These are phyloP conservation scores for Zizania palustris DNA, from an alignment of 202 grass and related monocot species.

Conservation along the genomic window DNA sequence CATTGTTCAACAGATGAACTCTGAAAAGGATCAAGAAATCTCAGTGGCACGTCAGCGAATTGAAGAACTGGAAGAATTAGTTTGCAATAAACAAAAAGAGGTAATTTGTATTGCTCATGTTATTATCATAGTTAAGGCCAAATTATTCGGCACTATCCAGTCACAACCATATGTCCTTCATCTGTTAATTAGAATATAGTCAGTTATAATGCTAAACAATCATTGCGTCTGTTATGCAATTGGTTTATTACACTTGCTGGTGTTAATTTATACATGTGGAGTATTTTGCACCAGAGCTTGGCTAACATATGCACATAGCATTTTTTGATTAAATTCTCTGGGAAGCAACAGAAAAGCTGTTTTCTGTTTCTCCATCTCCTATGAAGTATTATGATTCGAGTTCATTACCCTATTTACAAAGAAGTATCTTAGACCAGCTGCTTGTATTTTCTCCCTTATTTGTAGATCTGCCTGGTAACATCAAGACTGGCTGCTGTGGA, in stretches of 20 bases:
- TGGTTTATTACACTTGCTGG: background rate
- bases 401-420: constrained; percentile 1
- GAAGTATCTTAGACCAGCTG: constrained; percentile 1
- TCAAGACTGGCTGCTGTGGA: constrained; percentile 77
- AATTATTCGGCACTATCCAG: constrained; percentile 6
- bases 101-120: constrained; percentile 41
- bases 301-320: constrained; percentile 5
- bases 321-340: background rate
- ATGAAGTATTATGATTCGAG: constrained; percentile 9
- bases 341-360: background rate
- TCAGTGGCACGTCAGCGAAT: constrained; percentile 57
- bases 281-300: background rate
- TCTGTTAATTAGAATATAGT: background rate
- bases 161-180: background rate
- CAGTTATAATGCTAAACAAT: background rate
- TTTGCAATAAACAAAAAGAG: constrained; percentile 80
- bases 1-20: constrained; percentile 77
- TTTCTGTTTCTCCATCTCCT: background rate
- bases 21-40: constrained; percentile 89
- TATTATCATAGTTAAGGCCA: constrained; percentile 6
- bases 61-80: constrained; percentile 74
- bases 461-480: constrained; percentile 69
- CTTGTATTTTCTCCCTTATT: constrained; percentile 28
- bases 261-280: constrained; percentile 2
- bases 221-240: background rate